Evolutionary conservation across 495 filamentous ascomycete species (phyloP).

Genomic region (Viridothelium virens): DNA sequence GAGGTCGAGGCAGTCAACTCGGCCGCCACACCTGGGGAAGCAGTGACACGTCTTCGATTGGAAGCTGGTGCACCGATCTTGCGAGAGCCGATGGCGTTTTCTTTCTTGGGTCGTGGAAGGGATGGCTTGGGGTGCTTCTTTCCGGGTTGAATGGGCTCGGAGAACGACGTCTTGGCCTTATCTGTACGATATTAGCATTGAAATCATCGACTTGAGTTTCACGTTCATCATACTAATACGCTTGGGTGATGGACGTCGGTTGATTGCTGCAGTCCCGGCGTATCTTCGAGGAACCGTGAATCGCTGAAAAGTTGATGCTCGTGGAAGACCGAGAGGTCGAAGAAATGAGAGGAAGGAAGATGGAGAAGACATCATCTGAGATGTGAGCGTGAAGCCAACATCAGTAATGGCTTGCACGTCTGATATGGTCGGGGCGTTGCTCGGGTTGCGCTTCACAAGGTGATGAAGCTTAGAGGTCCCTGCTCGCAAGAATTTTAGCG

Average conservation of each 20-base stretch:
- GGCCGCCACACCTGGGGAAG: constrained; percentile 6
- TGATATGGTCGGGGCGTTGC: neutral
- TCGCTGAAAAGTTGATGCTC: constrained; percentile 27
- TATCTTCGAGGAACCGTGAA: constrained; percentile 28
- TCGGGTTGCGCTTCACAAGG: neutral
- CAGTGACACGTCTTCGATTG: constrained; percentile 22
- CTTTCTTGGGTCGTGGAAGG: constrained; percentile 25
- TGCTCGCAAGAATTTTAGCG: constrained; percentile 42
- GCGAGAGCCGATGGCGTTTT: constrained; percentile 24
- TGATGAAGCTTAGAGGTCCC: neutral
- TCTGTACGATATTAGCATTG: neutral
- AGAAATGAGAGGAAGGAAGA: constrained; percentile 30
- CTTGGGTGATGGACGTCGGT: constrained; percentile 5
- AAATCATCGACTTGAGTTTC: neutral
- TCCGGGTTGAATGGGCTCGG: constrained; percentile 20
- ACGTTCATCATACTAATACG: neutral
- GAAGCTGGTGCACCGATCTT: constrained; percentile 26
- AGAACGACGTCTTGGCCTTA: constrained; percentile 20
- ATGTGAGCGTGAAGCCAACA: neutral
- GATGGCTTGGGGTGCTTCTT: constrained; percentile 19
- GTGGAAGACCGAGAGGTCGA: constrained; percentile 29
- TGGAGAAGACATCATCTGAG: neutral
- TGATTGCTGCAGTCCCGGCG: constrained; percentile 20
- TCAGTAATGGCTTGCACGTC: too few relatives aligned
- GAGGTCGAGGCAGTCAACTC: neutral